Evolutionary conservation across 2,329 filamentous ascomycete genomes (phyloP).

Genomic region (Phoma sp.): DNA sequence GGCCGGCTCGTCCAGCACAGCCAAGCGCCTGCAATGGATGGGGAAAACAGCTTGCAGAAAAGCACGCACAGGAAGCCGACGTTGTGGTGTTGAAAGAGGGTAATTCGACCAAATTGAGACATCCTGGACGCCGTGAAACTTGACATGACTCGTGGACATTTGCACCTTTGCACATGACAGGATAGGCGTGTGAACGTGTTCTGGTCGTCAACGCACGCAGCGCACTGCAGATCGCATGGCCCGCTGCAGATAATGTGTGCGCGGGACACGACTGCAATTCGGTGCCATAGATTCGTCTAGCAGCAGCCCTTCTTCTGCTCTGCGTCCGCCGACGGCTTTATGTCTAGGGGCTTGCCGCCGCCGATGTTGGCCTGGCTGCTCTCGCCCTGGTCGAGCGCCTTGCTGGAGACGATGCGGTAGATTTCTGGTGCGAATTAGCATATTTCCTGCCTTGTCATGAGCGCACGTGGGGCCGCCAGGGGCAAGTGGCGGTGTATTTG

Average conservation of each 20-base stretch:
- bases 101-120: conserved; percentile 30
- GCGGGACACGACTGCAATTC: neutral
- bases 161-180: conserved; percentile 24
- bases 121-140: conserved; percentile 45
- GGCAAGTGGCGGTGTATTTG: conserved; percentile 8
- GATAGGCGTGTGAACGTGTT: conserved; percentile 4
- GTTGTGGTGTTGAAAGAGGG: conserved; percentile 28
- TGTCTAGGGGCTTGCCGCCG: conserved; percentile 75
- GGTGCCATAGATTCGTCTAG: conserved; percentile 53
- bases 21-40: conserved; percentile 31
- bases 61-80: conserved; percentile 39
- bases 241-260: conserved; percentile 10
- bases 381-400: conserved; percentile 91
- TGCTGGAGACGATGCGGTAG: conserved; percentile 98
- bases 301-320: conserved; percentile 83
- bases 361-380: conserved; percentile 78
- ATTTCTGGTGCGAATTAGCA: conserved; percentile 70
- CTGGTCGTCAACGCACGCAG: conserved; percentile 24
- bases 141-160: conserved; percentile 43
- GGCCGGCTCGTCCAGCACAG: conserved; percentile 28
- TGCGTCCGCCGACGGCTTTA: conserved; percentile 83
- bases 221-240: conserved; percentile 3
- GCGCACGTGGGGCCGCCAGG: neutral
- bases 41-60: neutral
- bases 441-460: neutral